Base-by-base conservation (phyloP, 2,329 filamentous ascomycete genomes). In the Parascedosporium putredinis region DNA sequence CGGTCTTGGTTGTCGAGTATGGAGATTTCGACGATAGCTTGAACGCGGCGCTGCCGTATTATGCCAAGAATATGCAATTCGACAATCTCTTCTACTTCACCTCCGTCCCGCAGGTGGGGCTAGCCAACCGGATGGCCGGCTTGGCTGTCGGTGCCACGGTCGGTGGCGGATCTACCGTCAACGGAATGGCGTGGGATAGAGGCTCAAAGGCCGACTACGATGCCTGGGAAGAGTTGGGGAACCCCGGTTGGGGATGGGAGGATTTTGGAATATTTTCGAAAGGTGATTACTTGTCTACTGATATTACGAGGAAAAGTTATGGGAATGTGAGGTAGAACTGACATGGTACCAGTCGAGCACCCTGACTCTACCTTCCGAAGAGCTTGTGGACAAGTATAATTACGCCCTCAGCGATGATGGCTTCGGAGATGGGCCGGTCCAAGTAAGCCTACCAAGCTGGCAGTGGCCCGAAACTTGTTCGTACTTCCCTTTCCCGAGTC, bases 181-280 rank as follows among this genome's bases (percentile, higher is more conserved):
- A 65, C 22, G 59, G 58, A 3, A 62, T 65, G 61, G 56, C 53
- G 20, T 62, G 56, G 34, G 57, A 61, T 14, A 55, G 59, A 0
- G 61, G 59, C 2, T 60, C 61, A 1, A 49, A 50, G 0, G 50
- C 53, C 2, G 61, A 62, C 34, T 63, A 62, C 33, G 57, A 69
- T 45, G 56, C 61, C 2, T 70, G 67, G 67, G 63, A 63, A 22
- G 58, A 58, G 0, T 52, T 69, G 0, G 67, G 66, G 0, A 70
- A 69, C 29, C 54, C 60, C 0, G 58, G 63, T 0, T 70, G 67
- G 67, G 60, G 61, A 1, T 70, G 65, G 61, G 55, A 62, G 12
- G 59, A 54, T 67, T 16, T 42, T 62, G 3, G 54, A 57, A 5
- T 54, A 60, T 45, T 43, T 60, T 47, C 50, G 55, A 50, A 56